Base-by-base conservation (phyloP, 2,329 filamentous ascomycete species). In the Fusarium haematococcum region DNA sequence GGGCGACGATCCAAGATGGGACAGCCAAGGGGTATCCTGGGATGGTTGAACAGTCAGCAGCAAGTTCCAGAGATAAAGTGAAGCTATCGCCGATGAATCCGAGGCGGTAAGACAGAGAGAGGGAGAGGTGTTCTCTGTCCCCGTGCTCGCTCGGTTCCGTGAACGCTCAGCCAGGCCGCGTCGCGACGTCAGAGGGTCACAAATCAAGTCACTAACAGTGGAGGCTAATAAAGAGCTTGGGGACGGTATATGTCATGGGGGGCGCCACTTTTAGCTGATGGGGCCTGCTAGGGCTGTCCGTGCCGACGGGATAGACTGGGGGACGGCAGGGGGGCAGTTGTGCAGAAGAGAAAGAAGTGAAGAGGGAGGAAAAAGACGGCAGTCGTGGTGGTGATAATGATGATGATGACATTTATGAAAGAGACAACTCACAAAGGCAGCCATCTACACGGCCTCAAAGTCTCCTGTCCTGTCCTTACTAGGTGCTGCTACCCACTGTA, bases 21-120 rank as follows among this genome's bases (percentile, higher is more conserved):
- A 83, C 81, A 89, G 82, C 88, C 88, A 89, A 77, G 88, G 88
- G 48, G 80, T 81, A 61, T 85, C 83, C 83, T 85, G 61, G 37
- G 23, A 70, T 67, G 61, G 56, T 62, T 59, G 54, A 66, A 61
- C 23, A 33, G 70, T 81, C 70, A 81, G 76, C 62, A 61, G 69
- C 41, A 45, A 54, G 45, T 2, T 32, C 50, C 20, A 20, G 35
- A 7, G 16, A 25, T 65, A 11, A 41, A 14, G 35, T 52, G 54
- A 54, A 2, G 45, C 23, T 63, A 39, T 58, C 63, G 63, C 48
- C n/a, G 48, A 32, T 33, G 54, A 32, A 41, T n/a, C 13, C 41
- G 50, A 20, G 35, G 41, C 54, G 16, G 50, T 13, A 35, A 27
- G n/a, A 27, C 41, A 45, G 35, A 30, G 23, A 62, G 25, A 30